These are phyloP conservation scores for Moniliella sp. DNA, from an alignment of 1,284 basidiomycete genomes.

Conservation along the genomic window DNA sequence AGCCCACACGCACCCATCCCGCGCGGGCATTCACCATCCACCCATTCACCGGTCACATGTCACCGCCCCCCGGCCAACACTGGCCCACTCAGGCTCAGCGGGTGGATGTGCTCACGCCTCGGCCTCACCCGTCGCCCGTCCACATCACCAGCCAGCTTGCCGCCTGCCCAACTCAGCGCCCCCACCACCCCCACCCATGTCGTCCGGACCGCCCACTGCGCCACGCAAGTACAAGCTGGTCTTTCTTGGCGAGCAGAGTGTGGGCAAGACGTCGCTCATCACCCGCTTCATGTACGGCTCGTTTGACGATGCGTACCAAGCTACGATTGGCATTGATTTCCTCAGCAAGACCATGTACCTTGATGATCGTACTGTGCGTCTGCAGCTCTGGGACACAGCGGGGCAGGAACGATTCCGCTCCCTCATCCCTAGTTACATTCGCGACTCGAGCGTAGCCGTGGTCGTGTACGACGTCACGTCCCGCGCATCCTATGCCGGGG, in stretches of 20 bases:
- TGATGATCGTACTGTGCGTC: conserved; percentile 47
- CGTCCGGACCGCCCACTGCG: no score
- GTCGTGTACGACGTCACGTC: conserved; percentile 98
- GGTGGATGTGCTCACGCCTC: no score
- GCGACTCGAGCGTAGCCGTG: conserved; percentile 95
- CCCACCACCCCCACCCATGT: no score
- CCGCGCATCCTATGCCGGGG: conserved; percentile 83
- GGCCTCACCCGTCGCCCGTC: no score
- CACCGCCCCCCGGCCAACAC: no score
- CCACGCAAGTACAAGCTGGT: conserved; percentile 34
- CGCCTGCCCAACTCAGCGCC: no score
- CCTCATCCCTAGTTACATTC: conserved; percentile 90
- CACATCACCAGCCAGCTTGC: no score
- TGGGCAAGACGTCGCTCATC: conserved; percentile 63
- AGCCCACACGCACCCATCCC: no score
- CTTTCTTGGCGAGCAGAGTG: conserved; percentile 26
- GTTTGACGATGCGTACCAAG: conserved; percentile 97
- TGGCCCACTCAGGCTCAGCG: no score
- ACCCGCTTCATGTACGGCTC: conserved; percentile 94
- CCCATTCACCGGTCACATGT: no score
- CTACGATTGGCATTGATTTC: conserved; percentile 36
- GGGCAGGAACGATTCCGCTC: conserved; percentile 98
- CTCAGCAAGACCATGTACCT: conserved; percentile 98
- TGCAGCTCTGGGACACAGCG: conserved; percentile 78
- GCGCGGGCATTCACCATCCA: no score